These are phyloP conservation scores for Wolfiporia cocos DNA, from an alignment of 1,284 basidiomycete species.

Conservation along the genomic window DNA sequence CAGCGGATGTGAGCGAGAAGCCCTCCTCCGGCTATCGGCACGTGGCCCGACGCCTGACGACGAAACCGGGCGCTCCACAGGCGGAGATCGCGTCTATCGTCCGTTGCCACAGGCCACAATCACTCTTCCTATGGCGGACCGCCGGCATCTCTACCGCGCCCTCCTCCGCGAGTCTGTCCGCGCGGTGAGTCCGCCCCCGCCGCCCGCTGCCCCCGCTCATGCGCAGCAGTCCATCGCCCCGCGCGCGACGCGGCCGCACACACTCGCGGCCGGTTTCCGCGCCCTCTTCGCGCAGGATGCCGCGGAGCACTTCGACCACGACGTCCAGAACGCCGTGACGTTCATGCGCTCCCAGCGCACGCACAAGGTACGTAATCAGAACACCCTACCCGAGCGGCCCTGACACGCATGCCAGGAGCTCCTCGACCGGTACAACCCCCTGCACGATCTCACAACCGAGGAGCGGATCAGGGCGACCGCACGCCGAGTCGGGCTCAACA, in stretches of 20 bases:
- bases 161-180: no score
- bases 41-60: not conserved
- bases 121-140: not conserved
- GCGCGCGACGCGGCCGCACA: slow-evolving; percentile 37
- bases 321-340: slow-evolving; percentile 59
- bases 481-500: slow-evolving; percentile 77
- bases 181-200: no score
- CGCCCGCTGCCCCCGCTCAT: no score
- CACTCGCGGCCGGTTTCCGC: slow-evolving; percentile 49
- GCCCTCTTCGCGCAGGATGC: slow-evolving; percentile 43
- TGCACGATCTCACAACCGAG: slow-evolving; percentile 70
- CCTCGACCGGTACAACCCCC: slow-evolving; percentile 83
- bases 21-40: no score
- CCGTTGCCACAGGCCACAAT: slow-evolving; percentile 1
- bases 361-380: slow-evolving; percentile 42
- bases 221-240: slow-evolving; percentile 43
- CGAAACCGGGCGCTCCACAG: not conserved
- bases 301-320: slow-evolving; percentile 30
- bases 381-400: no score
- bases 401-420: no score
- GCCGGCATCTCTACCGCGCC: slow-evolving; percentile 36
- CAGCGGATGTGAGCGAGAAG: no score
- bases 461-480: slow-evolving; percentile 83
- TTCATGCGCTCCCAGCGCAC: slow-evolving; percentile 69
- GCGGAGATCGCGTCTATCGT: no score